A percentile compares a stretch with the other conserved stretches of the same genome.
phyloP scores from a whole-genome alignment of 2,329 filamentous ascomycete genomes.

The Colletotrichum abscissum region DNA sequence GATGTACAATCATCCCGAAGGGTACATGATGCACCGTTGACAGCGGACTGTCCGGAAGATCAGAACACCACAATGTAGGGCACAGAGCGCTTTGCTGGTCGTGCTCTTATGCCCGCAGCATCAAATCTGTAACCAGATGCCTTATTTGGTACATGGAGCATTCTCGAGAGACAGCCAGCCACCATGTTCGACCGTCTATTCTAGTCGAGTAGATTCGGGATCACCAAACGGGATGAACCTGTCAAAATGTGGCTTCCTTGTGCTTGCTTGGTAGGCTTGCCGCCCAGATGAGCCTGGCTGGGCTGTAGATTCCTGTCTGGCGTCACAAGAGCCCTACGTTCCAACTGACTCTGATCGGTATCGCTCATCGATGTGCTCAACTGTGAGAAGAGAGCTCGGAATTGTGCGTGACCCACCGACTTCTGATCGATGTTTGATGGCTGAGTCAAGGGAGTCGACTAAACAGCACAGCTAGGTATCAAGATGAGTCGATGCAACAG shows the following conservation, averaged over 20 bases:
- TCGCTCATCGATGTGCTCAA: not conserved
- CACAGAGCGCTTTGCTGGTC: slow-evolving; percentile 16
- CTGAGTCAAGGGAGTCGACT: not conserved
- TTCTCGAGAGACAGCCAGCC: not conserved
- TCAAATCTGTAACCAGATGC: slow-evolving; percentile 19
- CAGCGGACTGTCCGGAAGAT: slow-evolving; percentile 18
- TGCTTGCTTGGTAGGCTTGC: not conserved
- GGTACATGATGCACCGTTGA: not conserved
- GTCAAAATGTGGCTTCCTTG: not conserved
- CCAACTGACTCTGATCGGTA: not conserved
- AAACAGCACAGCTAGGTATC: not conserved
- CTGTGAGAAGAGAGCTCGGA: not conserved
- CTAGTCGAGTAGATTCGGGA: not conserved
- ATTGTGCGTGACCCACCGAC: not conserved
- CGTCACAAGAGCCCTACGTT: not conserved
- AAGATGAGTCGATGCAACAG: not conserved
- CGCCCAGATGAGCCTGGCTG: not conserved
- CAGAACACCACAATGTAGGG: slow-evolving; percentile 7
- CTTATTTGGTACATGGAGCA: slow-evolving; percentile 6
- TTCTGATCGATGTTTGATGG: not conserved
- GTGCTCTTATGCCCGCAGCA: slow-evolving; percentile 19
- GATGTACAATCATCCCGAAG: not conserved
- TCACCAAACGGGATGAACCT: slow-evolving; percentile 4
- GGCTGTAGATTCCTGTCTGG: not conserved
- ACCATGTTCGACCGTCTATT: not conserved